Evolutionary conservation across 108 stramenopile genomes (phyloP), one percentile per base, ranked within the genome.

Genomic region (Skeletonema costatum): DNA sequence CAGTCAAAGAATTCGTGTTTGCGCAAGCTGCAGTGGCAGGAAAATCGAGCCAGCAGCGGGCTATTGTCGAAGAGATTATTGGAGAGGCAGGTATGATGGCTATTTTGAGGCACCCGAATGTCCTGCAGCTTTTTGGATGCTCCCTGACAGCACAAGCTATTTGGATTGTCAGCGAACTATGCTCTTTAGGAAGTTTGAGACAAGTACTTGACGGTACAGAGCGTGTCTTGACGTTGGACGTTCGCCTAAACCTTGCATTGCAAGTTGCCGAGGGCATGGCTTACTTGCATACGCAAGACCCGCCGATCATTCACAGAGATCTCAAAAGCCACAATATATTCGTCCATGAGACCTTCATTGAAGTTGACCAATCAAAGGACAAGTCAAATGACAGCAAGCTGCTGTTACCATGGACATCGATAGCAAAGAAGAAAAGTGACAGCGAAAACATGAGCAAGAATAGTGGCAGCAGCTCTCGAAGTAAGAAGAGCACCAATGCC

Each of bases 41-140:
- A 67, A 97, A 87, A 59, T 97, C 97, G 44, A 74, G 87, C n/a
- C 95, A 97, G 82, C 97, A 97, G 61, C 90, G 93, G 65, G 95
- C 96, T 80, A 97, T 99, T 64, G 91, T 99, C 14, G 97, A 99
- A 80, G 98, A 98, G 79, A 99, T 99, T 60, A 97, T 99, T 56
- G 98, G 98, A 9, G 98, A 99, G 80, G 98, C 98, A 29, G 97
- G 97, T 5, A 95, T 99, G 88, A 98, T 99, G 98, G 94, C 96
- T 17, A 97, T 96, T 62, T 81, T 99, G 36, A 88, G 97, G 30
- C 98, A 99, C 74, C 97, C 97, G 3, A 96, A 97, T 60, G 96
- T 99, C 1, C 84, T 99, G 8, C 97, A 98, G 63, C 87, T 99
- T 8, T 99, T 97, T 86, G 98, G 97, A 7, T 99, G 98, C 68